Evolutionary conservation across 139 green algal species (phyloP), one percentile per base, ranked within the genome.

Genomic region (Closterium sp.): DNA sequence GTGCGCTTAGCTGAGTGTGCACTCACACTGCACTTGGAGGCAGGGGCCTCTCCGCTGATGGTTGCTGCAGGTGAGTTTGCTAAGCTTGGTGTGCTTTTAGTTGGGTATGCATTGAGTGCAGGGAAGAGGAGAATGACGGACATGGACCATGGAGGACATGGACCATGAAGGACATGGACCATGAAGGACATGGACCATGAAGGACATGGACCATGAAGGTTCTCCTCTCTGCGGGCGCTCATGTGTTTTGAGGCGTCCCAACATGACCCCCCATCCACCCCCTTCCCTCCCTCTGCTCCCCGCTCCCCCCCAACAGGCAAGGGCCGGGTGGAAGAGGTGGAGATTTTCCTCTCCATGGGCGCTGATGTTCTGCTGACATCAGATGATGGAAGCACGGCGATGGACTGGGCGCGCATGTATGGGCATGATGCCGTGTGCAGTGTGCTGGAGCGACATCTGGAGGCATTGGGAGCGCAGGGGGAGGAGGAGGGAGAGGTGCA

Each of bases 301-400:
- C 36, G 12, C 43, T 16, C 9, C 43, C 43, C 43, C 10, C n/a
- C 83, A 86, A 34, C 88, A 91, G 96, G 96, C 35, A 96, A 97
- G 36, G 96, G 96, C 4, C 92, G 95, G 8, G 32, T 93, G 64
- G 94, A 95, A 30, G 95, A 96, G 10, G 94, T 96, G 25, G 38
- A 64, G 8, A 90, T 89, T n/a, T 93, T 98, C 86, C 92, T 98
- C 81, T 90, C 92, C 19, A 93, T 95, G 69, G 97, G 97, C 0
- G 96, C 96, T 1, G 95, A 97, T 84, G 34, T 92, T 0, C 36
- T 36, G 30, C 32, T 95, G 81, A 89, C 83, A 35, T 92, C 92
- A 0, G 9, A 25, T 0, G 93, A 97, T 66, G 96, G 96, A 69
- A 94, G 85, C 34, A 95, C 84, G 1, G 95, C 96, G 0, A 23